Conservation (phyloP, 179 eudicot genomes). For the Patellifolia procumbens region DNA sequence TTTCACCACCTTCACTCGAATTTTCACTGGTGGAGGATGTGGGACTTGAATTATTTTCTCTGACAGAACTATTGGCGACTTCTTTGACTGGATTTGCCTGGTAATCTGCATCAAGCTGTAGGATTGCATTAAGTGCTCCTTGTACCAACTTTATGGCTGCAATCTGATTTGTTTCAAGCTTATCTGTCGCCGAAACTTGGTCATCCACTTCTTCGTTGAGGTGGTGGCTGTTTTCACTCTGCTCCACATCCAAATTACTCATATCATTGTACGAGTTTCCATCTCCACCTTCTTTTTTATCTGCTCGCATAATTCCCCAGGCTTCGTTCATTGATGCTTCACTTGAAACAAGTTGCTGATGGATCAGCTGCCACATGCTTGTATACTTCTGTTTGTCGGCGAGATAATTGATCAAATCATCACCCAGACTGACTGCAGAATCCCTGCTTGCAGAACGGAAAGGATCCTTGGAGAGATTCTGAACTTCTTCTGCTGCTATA, state of each 20-base stretch:
- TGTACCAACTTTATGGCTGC: conserved; percentile 60
- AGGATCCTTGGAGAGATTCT: background rate
- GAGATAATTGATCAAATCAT: conserved; percentile 30
- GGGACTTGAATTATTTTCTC: conserved; percentile 17
- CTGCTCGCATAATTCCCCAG: conserved; percentile 4
- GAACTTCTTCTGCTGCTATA: conserved; percentile 13
- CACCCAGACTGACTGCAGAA: conserved; percentile 25
- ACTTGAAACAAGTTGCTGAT: conserved; percentile 57
- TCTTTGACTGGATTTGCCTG: conserved; percentile 32
- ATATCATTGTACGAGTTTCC: conserved; percentile 6
- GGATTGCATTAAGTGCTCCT: conserved; percentile 72
- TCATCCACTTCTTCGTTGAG: conserved; percentile 15
- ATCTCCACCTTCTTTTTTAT: conserved; percentile 26
- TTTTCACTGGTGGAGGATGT: conserved; percentile 23
- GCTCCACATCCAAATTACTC: conserved; percentile 10
- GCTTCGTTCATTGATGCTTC: conserved; percentile 23
- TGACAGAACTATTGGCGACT: conserved; percentile 8
- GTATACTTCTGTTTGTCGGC: conserved; percentile 56
- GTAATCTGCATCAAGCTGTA: conserved; percentile 54
- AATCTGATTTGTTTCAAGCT: conserved; percentile 33
- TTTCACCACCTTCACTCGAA: background rate
- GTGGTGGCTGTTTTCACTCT: conserved; percentile 9
- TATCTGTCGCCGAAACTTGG: conserved; percentile 19
- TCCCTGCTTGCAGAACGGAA: conserved; percentile 8
- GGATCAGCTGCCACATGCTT: conserved; percentile 79